phyloP scores from a whole-genome alignment of 768 basidiomycete genomes.

The Peribolospora baueri region DNA sequence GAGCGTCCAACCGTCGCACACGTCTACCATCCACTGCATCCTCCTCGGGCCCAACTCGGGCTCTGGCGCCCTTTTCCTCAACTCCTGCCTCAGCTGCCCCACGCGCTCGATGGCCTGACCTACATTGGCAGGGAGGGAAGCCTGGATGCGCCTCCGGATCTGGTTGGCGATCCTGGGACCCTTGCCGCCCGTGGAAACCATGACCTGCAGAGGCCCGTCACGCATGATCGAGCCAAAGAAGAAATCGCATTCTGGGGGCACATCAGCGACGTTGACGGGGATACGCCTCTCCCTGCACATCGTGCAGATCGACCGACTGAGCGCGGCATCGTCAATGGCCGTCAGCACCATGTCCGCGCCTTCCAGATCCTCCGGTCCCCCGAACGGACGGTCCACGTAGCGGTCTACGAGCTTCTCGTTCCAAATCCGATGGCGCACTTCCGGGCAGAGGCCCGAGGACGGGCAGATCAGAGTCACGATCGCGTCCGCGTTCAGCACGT shows the following conservation, averaged over 20 bases:
- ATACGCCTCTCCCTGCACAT: constrained; percentile 43
- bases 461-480: constrained; percentile 57
- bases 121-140: constrained; percentile 40
- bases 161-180: constrained; percentile 75
- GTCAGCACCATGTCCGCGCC: constrained; percentile 66
- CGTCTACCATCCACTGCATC: constrained; percentile 76
- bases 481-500: constrained; percentile 58
- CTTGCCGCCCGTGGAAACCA: constrained; percentile 86
- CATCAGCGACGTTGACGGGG: constrained; percentile 88
- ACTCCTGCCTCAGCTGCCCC: constrained; percentile 41
- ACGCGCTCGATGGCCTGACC: constrained; percentile 59
- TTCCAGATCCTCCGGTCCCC: constrained; percentile 24
- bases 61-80: constrained; percentile 48
- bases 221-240: constrained; percentile 91
- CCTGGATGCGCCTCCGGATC: constrained; percentile 43
- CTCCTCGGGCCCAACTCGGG: constrained; percentile 47
- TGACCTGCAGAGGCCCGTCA: constrained; percentile 70
- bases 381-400: constrained; percentile 45
- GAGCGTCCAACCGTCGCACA: constrained; percentile 68
- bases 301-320: constrained; percentile 45
- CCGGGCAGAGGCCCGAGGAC: constrained; percentile 32
- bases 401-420: constrained; percentile 23
- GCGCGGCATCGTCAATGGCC: constrained; percentile 59
- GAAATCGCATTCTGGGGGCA: constrained; percentile 87
- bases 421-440: constrained; percentile 19